These are phyloP conservation scores for Endogone sp. DNA, from an alignment of 192 early-diverging fungal species.

Conservation along the genomic window DNA sequence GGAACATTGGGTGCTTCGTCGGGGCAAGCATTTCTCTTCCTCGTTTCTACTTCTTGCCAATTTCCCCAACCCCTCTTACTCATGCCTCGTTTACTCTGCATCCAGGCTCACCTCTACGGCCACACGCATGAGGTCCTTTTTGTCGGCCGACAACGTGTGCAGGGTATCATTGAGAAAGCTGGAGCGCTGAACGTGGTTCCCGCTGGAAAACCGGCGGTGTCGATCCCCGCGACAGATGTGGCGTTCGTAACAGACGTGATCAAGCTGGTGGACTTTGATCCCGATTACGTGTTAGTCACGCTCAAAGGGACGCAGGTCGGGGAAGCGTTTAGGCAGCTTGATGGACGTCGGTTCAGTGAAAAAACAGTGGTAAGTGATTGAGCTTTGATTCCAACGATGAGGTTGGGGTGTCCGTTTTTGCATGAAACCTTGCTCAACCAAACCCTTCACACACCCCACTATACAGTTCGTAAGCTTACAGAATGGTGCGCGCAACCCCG, in stretches of 20 bases:
- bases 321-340: not conserved
- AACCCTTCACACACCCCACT: not conserved
- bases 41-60: not conserved
- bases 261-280: not conserved
- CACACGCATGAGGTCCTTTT: not conserved
- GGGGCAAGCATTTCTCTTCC: too few relatives aligned
- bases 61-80: not conserved
- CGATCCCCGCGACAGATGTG: not conserved
- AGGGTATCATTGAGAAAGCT: not conserved
- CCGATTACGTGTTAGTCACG: not conserved
- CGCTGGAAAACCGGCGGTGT: not conserved
- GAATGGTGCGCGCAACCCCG: constrained; percentile 2
- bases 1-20: not conserved
- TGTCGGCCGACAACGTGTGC: not conserved
- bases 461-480: not conserved
- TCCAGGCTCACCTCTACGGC: not conserved
- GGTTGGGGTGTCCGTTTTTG: too few relatives aligned
- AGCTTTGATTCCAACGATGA: not conserved
- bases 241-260: not conserved
- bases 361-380: not conserved
- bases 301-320: not conserved
- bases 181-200: not conserved
- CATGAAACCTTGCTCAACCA: not conserved
- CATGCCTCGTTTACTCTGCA: not conserved
- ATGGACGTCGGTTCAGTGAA: not conserved